These are phyloP conservation scores for Sistotremastrum niveocremeum DNA, from an alignment of 768 basidiomycete genomes.

Conservation along the genomic window DNA sequence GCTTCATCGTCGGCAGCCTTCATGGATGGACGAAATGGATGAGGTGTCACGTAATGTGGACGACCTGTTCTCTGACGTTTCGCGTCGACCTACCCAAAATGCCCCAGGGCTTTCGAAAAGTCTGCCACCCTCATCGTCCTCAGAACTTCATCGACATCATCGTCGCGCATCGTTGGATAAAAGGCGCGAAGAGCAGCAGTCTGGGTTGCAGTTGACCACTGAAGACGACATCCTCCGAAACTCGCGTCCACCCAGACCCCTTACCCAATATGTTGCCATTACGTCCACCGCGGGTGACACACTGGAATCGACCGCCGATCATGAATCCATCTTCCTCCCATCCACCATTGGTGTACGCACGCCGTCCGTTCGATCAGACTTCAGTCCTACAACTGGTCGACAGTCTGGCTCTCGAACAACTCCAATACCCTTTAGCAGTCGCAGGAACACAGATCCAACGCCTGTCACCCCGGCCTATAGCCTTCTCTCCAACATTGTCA, in stretches of 20 bases:
- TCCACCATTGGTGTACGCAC: conserved; percentile 55
- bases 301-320: conserved; percentile 35
- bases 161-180: too few relatives aligned
- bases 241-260: conserved; percentile 56
- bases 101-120: too few relatives aligned
- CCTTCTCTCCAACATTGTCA: conserved; percentile 46
- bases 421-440: not conserved
- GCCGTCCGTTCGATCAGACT: conserved; percentile 9
- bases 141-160: too few relatives aligned
- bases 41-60: conserved; percentile 54
- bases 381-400: conserved; percentile 4
- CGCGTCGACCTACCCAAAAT: not conserved
- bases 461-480: conserved; percentile 38
- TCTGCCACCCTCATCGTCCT: too few relatives aligned
- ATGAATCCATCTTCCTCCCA: conserved; percentile 43
- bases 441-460: too few relatives aligned
- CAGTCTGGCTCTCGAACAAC: not conserved
- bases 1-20: conserved; percentile 1
- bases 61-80: conserved; percentile 29
- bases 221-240: too few relatives aligned
- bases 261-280: conserved; percentile 50
- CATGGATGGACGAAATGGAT: conserved; percentile 57
- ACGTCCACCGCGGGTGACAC: conserved; percentile 5
- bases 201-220: too few relatives aligned
- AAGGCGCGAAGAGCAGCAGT: too few relatives aligned